phyloP scores from a whole-genome alignment of 148 eudicot genomes.

The Fagopyrum esculentum region DNA sequence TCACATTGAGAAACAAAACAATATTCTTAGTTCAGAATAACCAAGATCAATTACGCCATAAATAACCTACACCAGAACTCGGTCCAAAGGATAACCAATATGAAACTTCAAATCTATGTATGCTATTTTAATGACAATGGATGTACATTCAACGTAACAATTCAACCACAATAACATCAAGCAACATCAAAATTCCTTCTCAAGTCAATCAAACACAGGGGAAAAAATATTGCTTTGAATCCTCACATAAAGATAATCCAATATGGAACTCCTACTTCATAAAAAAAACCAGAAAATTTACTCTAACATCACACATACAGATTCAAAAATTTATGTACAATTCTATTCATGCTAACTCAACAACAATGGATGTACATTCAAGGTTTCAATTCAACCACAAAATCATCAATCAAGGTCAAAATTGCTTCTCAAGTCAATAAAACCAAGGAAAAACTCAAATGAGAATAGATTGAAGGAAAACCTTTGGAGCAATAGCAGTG shows the following conservation, averaged over 20 bases:
- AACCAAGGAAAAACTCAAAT: neutral
- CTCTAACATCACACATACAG: too few relatives aligned
- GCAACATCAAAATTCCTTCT: neutral
- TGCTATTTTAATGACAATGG: neutral
- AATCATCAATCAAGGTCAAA: neutral
- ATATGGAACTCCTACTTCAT: too few relatives aligned
- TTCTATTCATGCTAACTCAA: neutral
- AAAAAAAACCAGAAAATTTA: too few relatives aligned
- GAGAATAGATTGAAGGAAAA: constrained; percentile 3
- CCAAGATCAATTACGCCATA: neutral
- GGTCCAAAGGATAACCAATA: neutral
- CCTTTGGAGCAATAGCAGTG: constrained; percentile 88
- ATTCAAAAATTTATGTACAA: neutral
- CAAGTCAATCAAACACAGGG: neutral
- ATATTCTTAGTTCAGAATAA: neutral
- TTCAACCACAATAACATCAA: neutral
- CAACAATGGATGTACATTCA: neutral
- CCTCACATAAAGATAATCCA: too few relatives aligned
- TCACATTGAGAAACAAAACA: neutral
- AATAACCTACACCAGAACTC: neutral
- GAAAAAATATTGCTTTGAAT: neutral
- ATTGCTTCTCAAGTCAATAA: neutral
- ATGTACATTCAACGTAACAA: neutral
- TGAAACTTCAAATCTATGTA: neutral
- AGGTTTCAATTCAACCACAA: neutral